Conservation (phyloP, 2,329 filamentous ascomycete genomes). For the Microsporum ferrugineum region DNA sequence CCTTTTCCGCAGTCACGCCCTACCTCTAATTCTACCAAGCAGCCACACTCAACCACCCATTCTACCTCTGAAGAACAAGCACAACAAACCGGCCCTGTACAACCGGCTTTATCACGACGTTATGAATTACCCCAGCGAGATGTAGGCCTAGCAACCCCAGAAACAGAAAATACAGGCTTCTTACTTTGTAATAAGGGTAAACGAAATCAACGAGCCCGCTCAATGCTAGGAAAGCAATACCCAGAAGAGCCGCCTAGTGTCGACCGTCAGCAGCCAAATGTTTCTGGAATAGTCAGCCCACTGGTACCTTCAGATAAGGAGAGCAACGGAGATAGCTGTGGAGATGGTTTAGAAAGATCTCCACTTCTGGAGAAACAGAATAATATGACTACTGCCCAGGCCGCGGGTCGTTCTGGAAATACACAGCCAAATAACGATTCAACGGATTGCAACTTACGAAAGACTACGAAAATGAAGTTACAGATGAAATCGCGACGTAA, state of each 20-base stretch:
- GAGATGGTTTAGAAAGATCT: not conserved
- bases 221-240: not conserved
- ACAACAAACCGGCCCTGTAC: not conserved
- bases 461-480: not conserved
- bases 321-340: not conserved
- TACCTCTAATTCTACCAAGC: not conserved
- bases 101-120: not conserved
- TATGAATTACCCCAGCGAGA: slow-evolving; percentile 17
- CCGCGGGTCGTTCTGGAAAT: not conserved
- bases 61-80: not conserved
- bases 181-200: slow-evolving; percentile 4
- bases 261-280: not conserved
- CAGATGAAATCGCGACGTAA: not conserved
- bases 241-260: not conserved
- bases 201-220: not conserved
- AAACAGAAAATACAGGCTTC: slow-evolving; percentile 28
- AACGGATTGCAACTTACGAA: not conserved
- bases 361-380: not conserved
- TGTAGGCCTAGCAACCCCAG: slow-evolving; percentile 31
- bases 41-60: not conserved
- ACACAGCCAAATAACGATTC: not conserved
- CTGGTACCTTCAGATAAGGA: not conserved
- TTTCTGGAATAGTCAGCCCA: not conserved
- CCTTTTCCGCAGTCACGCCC: slow-evolving; percentile 5
- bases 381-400: not conserved